These are phyloP conservation scores for Amanita thiersii DNA, from an alignment of 768 basidiomycete genomes.

Conservation along the genomic window DNA sequence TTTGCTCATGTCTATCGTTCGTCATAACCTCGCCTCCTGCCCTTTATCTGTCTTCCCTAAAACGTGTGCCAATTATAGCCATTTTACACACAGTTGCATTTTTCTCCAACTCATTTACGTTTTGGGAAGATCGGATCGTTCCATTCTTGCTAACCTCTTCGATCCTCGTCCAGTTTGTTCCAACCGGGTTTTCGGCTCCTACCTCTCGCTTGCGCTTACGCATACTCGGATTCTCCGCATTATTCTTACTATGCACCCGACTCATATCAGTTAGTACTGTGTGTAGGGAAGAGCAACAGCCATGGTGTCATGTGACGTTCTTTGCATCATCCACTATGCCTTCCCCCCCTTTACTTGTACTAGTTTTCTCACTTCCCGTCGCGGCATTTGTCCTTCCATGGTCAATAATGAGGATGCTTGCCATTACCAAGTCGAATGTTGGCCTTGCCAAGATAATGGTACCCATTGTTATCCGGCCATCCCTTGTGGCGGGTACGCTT, in stretches of 20 bases:
- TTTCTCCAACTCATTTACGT: slow-evolving; percentile 92
- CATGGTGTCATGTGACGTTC: slow-evolving; percentile 86
- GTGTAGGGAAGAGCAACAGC: slow-evolving; percentile 92
- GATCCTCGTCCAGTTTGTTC: slow-evolving; percentile 47
- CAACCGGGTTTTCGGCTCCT: slow-evolving; percentile 57
- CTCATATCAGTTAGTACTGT: slow-evolving; percentile 78
- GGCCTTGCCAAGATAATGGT: slow-evolving; percentile 65
- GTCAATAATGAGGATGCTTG: slow-evolving; percentile 46
- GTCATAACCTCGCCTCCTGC: slow-evolving; percentile 32
- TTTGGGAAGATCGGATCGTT: slow-evolving; percentile 90
- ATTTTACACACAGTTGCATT: slow-evolving; percentile 69
- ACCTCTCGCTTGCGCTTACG: slow-evolving; percentile 61
- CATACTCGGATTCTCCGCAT: slow-evolving; percentile 62
- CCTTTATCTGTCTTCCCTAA: slow-evolving; percentile 19
- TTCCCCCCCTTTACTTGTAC: slow-evolving; percentile 50
- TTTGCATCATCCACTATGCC: slow-evolving; percentile 68
- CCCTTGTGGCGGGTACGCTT: slow-evolving; percentile 47
- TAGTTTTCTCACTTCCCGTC: slow-evolving; percentile 46
- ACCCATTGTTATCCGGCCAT: slow-evolving; percentile 45
- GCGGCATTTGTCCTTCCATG: slow-evolving; percentile 48
- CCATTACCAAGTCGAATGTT: slow-evolving; percentile 62
- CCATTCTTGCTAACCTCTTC: slow-evolving; percentile 67
- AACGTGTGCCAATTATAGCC: slow-evolving; percentile 38
- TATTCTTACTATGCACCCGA: slow-evolving; percentile 63
- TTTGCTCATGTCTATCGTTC: slow-evolving; percentile 38